Evolutionary conservation across 177 flowering plant genomes (phyloP).

Genomic region (Telopea speciosissima): DNA sequence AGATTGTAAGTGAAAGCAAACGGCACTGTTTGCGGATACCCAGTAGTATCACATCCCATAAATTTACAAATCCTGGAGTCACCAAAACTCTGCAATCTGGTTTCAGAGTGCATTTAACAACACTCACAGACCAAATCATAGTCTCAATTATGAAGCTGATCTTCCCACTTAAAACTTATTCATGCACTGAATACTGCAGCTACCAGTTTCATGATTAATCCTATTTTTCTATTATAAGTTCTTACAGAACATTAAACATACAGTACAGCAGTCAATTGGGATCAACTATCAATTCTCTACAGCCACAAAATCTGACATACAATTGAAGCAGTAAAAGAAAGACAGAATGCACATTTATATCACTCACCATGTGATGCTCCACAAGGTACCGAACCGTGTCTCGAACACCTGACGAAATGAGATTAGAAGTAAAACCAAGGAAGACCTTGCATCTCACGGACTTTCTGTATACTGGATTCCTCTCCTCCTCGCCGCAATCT

Average conservation of each 20-base stretch:
- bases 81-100: no score
- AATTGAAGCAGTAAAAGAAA: not conserved
- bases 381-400: conserved; percentile 78
- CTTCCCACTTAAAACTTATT: no score
- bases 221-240: no score
- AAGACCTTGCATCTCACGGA: conserved; percentile 76
- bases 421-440: conserved; percentile 92
- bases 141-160: no score
- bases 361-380: conserved; percentile 81
- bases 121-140: no score
- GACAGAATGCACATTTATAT: not conserved
- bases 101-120: no score
- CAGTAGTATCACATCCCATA: no score
- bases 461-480: conserved; percentile 39
- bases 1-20: no score
- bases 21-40: no score
- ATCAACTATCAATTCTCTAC: not conserved
- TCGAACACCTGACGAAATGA: conserved; percentile 85
- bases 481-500: conserved; percentile 72
- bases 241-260: not conserved
- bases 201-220: no score
- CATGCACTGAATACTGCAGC: no score
- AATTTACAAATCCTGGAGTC: no score
- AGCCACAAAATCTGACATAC: not conserved
- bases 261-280: not conserved